These are phyloP conservation scores for Setomelanomma holmii DNA, from an alignment of 2,329 filamentous ascomycete species.

Conservation along the genomic window DNA sequence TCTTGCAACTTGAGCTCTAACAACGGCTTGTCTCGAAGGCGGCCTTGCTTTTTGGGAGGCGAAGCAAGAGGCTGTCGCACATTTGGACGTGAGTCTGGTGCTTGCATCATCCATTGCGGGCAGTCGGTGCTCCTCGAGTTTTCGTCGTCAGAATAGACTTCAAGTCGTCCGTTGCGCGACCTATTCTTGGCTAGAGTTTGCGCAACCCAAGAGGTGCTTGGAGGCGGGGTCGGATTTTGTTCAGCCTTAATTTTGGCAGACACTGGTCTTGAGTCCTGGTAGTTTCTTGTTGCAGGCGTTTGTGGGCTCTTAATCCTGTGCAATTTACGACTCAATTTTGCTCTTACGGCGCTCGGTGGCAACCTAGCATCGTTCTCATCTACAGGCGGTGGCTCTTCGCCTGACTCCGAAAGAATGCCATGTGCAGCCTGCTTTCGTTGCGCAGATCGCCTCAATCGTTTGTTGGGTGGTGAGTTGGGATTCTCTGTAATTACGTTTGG, in stretches of 20 bases:
- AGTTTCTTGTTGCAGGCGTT: conserved; percentile 17
- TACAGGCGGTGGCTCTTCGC: conserved; percentile 25
- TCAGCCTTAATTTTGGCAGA: conserved; percentile 22
- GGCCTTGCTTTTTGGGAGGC: conserved; percentile 11
- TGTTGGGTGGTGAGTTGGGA: conserved; percentile 21
- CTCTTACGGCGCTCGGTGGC: conserved; percentile 31
- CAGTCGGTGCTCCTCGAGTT: conserved; percentile 10
- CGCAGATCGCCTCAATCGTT: conserved; percentile 24
- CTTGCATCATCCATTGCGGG: conserved; percentile 32
- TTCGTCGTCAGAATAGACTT: neutral
- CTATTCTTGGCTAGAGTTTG: conserved; percentile 6
- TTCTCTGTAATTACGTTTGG: conserved; percentile 31
- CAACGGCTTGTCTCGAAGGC: conserved; percentile 63
- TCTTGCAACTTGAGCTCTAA: conserved; percentile 69
- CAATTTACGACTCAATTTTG: conserved; percentile 33
- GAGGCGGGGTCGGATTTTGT: conserved; percentile 18
- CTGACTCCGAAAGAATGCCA: conserved; percentile 34
- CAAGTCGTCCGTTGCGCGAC: neutral
- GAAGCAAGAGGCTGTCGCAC: conserved; percentile 10
- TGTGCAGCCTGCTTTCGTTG: conserved; percentile 15
- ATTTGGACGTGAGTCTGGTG: conserved; percentile 15
- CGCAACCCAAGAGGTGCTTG: conserved; percentile 10
- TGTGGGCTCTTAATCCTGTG: conserved; percentile 16
- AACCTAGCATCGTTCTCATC: conserved; percentile 22
- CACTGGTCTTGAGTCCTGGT: conserved; percentile 14